Base-by-base conservation (phyloP, 2,329 filamentous ascomycete genomes). In the Ophiocordyceps sinensis region DNA sequence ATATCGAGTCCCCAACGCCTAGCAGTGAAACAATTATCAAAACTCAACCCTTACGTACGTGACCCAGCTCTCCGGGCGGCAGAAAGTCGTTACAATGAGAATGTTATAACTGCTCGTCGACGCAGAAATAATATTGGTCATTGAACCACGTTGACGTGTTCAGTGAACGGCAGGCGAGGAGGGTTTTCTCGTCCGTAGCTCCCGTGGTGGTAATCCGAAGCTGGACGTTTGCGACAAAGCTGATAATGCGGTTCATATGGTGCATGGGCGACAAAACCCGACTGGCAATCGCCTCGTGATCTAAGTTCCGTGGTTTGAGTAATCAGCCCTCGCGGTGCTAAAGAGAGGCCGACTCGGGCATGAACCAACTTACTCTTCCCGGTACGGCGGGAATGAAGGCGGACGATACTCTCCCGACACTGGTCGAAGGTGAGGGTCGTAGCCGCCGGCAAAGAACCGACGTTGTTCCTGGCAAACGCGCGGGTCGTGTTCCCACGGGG, bases 321-420 rank as follows among this genome's bases (percentile, higher is more conserved):
- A 15, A 14, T 15, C 12, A 15, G 30, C 30, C 30, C n/a, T 35
- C 14, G n/a, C n/a, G 15, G n/a, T 6, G 30, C 30, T 15, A 5
- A 32, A 32, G 19, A 13, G 30, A 32, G 30, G 30, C 23, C 23
- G 9, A 9, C 23, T 9, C 5, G n/a, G 7, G 11, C 37, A 10
- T 12, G 10, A 23, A n/a, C 12, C 17, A 36, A 42, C 41, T 42
- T 21, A 42, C 41, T 28, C 41, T 39, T 38, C 23, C 41, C 11
- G 36, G 12, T 30, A 26, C 13, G 21, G 13, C 15, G 14, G 37
- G 21, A 17, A 15, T 11, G 30, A 29, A 15, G 37, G 36, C 14
- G 31, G 21, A 28, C 19, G 36, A 12, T 29, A 12, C 15, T 35
- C 15, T 21, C 30, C 30, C 14, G 15, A 15, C 13, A 11, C 30